These are phyloP conservation scores for Candida ponderosae DNA, from an alignment of 805 yeast genomes.

Conservation along the genomic window DNA sequence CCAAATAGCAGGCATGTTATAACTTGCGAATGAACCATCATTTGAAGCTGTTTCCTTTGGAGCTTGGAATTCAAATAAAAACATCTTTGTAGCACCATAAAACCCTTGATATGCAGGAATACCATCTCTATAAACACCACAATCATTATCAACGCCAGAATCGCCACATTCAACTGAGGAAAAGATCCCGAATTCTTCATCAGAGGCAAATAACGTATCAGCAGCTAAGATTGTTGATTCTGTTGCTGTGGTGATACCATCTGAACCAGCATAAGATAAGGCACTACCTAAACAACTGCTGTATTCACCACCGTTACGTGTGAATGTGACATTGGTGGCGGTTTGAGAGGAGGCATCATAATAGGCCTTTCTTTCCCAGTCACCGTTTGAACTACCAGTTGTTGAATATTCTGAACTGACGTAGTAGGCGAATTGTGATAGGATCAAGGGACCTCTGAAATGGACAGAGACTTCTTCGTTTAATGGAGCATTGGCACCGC, in stretches of 20 bases:
- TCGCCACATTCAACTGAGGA: slow-evolving; percentile 50
- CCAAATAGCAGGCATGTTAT: slow-evolving; percentile 75
- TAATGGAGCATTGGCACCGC: slow-evolving; percentile 60
- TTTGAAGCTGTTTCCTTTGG: slow-evolving; percentile 43
- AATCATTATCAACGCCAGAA: slow-evolving; percentile 47
- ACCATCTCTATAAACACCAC: slow-evolving; percentile 72
- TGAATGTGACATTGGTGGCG: slow-evolving; percentile 58
- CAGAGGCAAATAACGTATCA: slow-evolving; percentile 45
- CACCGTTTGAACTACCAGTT: slow-evolving; percentile 23
- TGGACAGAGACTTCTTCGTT: slow-evolving; percentile 68
- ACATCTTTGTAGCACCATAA: slow-evolving; percentile 61
- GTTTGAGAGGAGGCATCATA: slow-evolving; percentile 42
- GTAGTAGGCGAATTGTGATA: slow-evolving; percentile 56
- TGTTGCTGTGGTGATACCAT: slow-evolving; percentile 44
- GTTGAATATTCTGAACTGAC: slow-evolving; percentile 29
- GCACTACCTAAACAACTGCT: slow-evolving; percentile 65
- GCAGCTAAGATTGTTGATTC: slow-evolving; percentile 39
- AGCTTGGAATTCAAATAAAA: slow-evolving; percentile 61
- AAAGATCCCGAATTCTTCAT: slow-evolving; percentile 52
- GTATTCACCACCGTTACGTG: slow-evolving; percentile 55
- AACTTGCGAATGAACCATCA: slow-evolving; percentile 21
- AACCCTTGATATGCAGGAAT: slow-evolving; percentile 72
- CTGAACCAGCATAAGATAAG: slow-evolving; percentile 49
- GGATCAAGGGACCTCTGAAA: slow-evolving; percentile 66
- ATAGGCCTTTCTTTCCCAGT: slow-evolving; percentile 55